Percentiles rank a stretch among this genome's conserved stretches.
phyloP scores from a whole-genome alignment of 2,329 filamentous ascomycete species.

The Exophiala alcalophila region DNA sequence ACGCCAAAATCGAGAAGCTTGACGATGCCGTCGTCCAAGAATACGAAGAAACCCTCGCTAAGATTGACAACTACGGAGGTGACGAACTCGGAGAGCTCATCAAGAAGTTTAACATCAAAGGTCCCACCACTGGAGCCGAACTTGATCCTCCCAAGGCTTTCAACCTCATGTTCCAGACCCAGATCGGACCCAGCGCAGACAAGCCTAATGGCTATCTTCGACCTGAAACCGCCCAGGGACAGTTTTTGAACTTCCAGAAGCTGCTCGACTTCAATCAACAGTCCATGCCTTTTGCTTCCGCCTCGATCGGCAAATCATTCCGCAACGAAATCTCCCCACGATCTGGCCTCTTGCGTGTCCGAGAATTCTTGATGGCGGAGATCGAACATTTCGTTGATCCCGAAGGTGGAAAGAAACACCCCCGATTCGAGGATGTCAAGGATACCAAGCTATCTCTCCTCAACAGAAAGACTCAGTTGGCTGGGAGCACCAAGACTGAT shows the following conservation, averaged over 20 bases:
- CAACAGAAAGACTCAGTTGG: constrained; percentile 78
- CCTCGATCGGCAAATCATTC: constrained; percentile 96
- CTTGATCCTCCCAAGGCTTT: constrained; percentile 81
- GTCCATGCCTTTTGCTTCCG: constrained; percentile 93
- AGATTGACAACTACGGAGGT: constrained; percentile 93
- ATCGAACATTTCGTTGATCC: constrained; percentile 99
- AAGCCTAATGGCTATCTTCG: constrained; percentile 73
- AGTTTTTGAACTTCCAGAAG: constrained; percentile 96
- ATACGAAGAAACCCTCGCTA: constrained; percentile 86
- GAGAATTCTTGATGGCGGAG: constrained; percentile 98
- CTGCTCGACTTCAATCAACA: constrained; percentile 94
- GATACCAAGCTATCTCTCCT: constrained; percentile 80
- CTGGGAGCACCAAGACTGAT: constrained; percentile 74
- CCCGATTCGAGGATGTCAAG: constrained; percentile 80
- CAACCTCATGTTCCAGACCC: constrained; percentile 98
- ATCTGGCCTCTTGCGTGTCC: constrained; percentile 84
- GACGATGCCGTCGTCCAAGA: constrained; percentile 82
- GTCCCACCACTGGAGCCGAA: constrained; percentile 73
- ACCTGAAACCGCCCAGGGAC: constrained; percentile 95
- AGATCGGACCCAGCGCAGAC: constrained; percentile 89
- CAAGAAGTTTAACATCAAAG: constrained; percentile 85
- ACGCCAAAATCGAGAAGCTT: constrained; percentile 74
- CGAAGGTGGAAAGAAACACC: constrained; percentile 88
- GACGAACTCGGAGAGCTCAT: constrained; percentile 83
- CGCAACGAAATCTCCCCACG: constrained; percentile 96